Conservation (phyloP, 2,329 filamentous ascomycete genomes). For the Massarina eburnea region DNA sequence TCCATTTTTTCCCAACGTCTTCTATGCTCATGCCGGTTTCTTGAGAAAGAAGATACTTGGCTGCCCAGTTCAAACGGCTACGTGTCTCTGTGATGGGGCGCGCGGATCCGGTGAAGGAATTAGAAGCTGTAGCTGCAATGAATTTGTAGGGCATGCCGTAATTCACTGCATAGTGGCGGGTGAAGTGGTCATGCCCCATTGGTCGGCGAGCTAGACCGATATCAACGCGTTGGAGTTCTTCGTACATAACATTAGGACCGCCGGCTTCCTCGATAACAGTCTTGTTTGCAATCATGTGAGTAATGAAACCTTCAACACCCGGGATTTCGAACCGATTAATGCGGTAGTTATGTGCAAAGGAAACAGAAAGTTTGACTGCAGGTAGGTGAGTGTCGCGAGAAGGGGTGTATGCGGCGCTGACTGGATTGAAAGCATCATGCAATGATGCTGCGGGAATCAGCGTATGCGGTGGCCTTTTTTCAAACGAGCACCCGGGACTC, state of each 20-base stretch:
- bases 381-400: conserved; percentile 33
- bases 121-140: conserved; percentile 53
- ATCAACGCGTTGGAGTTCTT: conserved; percentile 45
- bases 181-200: conserved; percentile 36
- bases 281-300: conserved; percentile 60
- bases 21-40: conserved; percentile 11
- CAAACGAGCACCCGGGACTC: conserved; percentile 54
- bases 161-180: conserved; percentile 57
- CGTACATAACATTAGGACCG: conserved; percentile 65
- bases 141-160: conserved; percentile 69
- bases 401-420: conserved; percentile 35
- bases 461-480: conserved; percentile 36
- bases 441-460: conserved; percentile 31
- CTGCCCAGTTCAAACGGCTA: conserved; percentile 59
- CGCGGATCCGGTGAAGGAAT: conserved; percentile 29
- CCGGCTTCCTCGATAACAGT: conserved; percentile 52
- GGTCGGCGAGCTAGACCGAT: conserved; percentile 33
- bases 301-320: conserved; percentile 49
- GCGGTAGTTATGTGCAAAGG: conserved; percentile 45
- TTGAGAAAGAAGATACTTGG: conserved; percentile 44
- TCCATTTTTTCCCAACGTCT: conserved; percentile 9
- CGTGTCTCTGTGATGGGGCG: conserved; percentile 53
- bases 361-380: conserved; percentile 35
- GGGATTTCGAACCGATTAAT: conserved; percentile 52
- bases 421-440: conserved; percentile 40